phyloP scores from a whole-genome alignment of 192 early-diverging fungal genomes.

The Linnemannia exigua region DNA sequence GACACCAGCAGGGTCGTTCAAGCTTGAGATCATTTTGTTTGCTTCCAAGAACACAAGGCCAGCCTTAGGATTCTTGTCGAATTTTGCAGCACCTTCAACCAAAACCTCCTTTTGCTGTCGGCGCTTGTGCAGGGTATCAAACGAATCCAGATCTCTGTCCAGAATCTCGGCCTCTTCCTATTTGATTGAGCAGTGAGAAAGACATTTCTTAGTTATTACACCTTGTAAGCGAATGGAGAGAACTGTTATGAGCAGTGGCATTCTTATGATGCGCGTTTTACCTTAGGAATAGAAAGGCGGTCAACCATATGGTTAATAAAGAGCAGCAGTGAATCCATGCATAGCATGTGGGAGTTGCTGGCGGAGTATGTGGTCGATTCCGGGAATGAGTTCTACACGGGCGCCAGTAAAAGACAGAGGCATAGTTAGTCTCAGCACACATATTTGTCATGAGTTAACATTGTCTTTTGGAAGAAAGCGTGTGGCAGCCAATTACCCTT shows the following conservation, averaged over 20 bases:
- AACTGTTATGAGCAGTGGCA: not conserved
- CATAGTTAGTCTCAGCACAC: not conserved
- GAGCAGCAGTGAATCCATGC: conserved; percentile 80
- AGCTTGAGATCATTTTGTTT: conserved; percentile 57
- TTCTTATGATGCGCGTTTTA: not conserved
- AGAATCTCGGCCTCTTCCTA: conserved; percentile 42
- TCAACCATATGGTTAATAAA: conserved; percentile 81
- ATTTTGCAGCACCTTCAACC: conserved; percentile 81
- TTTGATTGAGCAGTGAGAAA: conserved; percentile 14
- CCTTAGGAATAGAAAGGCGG: conserved; percentile 57
- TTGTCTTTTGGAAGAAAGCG: not conserved
- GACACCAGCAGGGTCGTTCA: conserved; percentile 68
- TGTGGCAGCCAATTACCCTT: conserved; percentile 61
- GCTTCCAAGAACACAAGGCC: conserved; percentile 87
- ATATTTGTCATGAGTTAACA: not conserved
- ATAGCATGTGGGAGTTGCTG: conserved; percentile 75
- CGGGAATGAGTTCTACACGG: conserved; percentile 78
- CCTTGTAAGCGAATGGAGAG: too few relatives aligned
- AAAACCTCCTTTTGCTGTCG: conserved; percentile 85
- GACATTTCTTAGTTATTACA: not conserved
- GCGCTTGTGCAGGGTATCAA: conserved; percentile 54
- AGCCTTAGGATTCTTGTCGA: conserved; percentile 90
- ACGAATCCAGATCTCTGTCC: conserved; percentile 31
- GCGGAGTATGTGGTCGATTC: conserved; percentile 76
- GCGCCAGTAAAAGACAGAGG: not conserved